Evolutionary conservation across 1,139 yeast genomes (phyloP), one percentile per base, ranked within the genome.

Genomic region (Hyphopichia buzzinii): DNA sequence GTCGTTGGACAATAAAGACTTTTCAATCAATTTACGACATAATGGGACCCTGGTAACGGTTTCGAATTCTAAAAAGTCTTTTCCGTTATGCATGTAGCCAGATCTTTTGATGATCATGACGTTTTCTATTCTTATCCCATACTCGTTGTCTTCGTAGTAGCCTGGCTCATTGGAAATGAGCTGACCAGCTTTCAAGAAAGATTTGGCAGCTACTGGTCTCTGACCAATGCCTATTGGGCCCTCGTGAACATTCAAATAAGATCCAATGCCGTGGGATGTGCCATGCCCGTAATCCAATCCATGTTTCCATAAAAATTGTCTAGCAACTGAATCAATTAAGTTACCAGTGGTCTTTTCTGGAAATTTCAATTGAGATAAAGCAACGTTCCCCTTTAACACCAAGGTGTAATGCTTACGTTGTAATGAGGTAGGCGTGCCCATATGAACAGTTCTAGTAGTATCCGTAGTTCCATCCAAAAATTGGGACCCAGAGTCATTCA

Each of bases 211-310:
- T 30, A 59, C 59, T 23, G 72, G 69, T 47, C 85, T 74, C 48
- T 81, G 77, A 2, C 96, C 94, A 50, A 92, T 84, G 8, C 97
- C 96, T 40, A 90, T 81, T 11, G 98, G 98, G 3, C 96, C 96
- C 57, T 94, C 97, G 57, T 94, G 98, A 29, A 92, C 98, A 54
- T 92, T 92, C 46, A 94, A 75, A 55, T 71, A 92, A 1, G 95
- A 73, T 3, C 97, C 98, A 35, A 94, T 81, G n/a, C 98, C 98
- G 59, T 94, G 99, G 2, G 97, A 94, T 1, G 98, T 94, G 21
- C 98, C 97, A 59, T 94, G 99, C 37, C 84, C 80, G 62, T 92
- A 94, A 62, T 94, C 97, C 38, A 92, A 70, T 1, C 97, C 97
- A 36, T 79, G 62, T 27, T 74, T 64, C 98, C 98, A 92, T 49